Conservation (phyloP, 805 yeast species). For the Metschnikowia kunwiensis region DNA sequence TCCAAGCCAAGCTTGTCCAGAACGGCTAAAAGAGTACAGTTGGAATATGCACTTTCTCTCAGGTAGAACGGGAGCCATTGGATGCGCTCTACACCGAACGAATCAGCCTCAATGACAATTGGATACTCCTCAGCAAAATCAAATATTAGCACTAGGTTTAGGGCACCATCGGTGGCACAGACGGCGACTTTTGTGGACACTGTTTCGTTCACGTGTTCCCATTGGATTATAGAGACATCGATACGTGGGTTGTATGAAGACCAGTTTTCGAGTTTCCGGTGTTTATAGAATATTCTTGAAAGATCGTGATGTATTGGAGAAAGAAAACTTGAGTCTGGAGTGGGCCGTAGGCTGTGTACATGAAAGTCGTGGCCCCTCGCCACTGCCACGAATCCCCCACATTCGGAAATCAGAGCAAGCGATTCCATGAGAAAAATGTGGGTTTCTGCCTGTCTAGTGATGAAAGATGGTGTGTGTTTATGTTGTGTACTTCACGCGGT, state of each 20-base stretch:
- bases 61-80: conserved; percentile 34
- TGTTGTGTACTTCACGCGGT: no score
- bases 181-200: conserved; percentile 32
- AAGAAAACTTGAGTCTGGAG: neutral
- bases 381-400: conserved; percentile 23
- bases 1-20: conserved; percentile 27
- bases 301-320: conserved; percentile 9
- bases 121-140: conserved; percentile 26
- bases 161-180: conserved; percentile 17
- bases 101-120: conserved; percentile 29
- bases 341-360: conserved; percentile 5
- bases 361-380: conserved; percentile 6
- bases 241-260: neutral
- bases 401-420: conserved; percentile 15
- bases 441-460: no score
- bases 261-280: conserved; percentile 1
- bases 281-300: conserved; percentile 1
- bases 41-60: conserved; percentile 27
- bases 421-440: conserved; percentile 1
- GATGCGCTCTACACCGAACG: conserved; percentile 30
- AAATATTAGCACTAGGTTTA: conserved; percentile 23
- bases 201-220: conserved; percentile 4
- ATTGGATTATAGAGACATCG: neutral
- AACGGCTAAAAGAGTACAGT: conserved; percentile 33
- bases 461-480: no score